Evolutionary conservation across 495 filamentous ascomycete genomes (phyloP), one percentile per base, ranked within the genome.

Genomic region (Elasticomyces elasticus): DNA sequence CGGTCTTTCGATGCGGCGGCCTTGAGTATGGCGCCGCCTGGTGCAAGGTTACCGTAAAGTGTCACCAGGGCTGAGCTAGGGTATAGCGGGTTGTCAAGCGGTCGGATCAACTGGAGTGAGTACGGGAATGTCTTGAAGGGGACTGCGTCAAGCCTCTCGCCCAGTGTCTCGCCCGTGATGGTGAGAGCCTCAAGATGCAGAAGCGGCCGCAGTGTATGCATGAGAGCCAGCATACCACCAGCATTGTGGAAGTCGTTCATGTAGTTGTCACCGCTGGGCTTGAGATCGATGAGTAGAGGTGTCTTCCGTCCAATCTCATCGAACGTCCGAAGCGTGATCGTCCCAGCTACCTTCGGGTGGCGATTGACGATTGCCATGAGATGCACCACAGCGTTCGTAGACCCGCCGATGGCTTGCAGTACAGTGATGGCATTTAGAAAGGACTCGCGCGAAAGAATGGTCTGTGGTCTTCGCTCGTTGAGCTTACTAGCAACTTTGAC

Each of bases 231-330:
- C 79, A 85, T 84, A 40, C 82, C 82, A 6, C 82, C 82, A 0
- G 80, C 76, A 60, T 79, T 78, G 61, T 86, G 82, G 56, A 86
- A 83, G 57, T 86, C 80, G 31, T 76, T 79, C 82, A 85, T 85
- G 67, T 86, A 86, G 51, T 83, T 82, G 17, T 78, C 72, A 4
- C 82, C 81, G 53, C 78, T 82, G 4, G 82, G 82, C 52, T 86
- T 86, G 13, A 86, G 69, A 59, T 85, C 82, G 4, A 85, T 70
- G 1, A 86, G 66, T 0, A 86, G 64, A 0, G 82, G 82, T 0
- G 79, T 82, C 7, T 60, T 70, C 15, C 73, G 68, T 7, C 82
- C 82, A 35, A 85, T 75, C 12, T 76, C 74, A 55, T 85, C 80
- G 56, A 86, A 61, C 0, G 75, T 81, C 9, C 73, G 61, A 0